Conservation (phyloP, 2,329 filamentous ascomycete species). For the Coniochaeta prunicola region DNA sequence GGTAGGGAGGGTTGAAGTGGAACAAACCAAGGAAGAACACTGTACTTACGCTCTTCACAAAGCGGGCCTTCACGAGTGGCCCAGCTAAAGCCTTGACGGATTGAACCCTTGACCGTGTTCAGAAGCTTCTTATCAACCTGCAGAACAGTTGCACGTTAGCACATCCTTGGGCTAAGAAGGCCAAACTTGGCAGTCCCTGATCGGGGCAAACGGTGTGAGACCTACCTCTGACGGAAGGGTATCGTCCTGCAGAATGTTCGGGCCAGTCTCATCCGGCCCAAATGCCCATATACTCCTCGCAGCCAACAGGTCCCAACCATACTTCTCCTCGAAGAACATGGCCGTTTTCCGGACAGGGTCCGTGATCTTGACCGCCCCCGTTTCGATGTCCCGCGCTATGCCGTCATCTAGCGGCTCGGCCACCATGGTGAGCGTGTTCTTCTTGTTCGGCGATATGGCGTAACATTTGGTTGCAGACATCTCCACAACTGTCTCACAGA, state of each 20-base stretch:
- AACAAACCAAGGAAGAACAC: not conserved
- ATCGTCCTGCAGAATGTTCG: slow-evolving; percentile 95
- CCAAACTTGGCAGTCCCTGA: slow-evolving; percentile 4
- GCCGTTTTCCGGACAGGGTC: slow-evolving; percentile 90
- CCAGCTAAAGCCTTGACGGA: slow-evolving; percentile 96
- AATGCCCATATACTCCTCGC: slow-evolving; percentile 98
- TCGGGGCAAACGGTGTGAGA: slow-evolving; percentile 10
- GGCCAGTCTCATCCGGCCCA: slow-evolving; percentile 87
- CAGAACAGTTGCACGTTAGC: slow-evolving; percentile 9
- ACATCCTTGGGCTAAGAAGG: slow-evolving; percentile 4
- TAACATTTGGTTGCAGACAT: slow-evolving; percentile 98
- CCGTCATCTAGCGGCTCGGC: slow-evolving; percentile 93
- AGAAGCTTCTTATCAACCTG: slow-evolving; percentile 88
- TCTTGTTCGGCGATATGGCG: slow-evolving; percentile 96
- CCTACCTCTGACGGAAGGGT: slow-evolving; percentile 79
- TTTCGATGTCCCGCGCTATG: slow-evolving; percentile 91
- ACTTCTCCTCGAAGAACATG: slow-evolving; percentile 94
- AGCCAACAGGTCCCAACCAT: slow-evolving; percentile 93
- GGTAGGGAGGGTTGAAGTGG: not conserved
- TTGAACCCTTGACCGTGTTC: slow-evolving; percentile 79
- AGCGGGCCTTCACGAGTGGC: slow-evolving; percentile 90
- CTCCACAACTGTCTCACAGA: slow-evolving; percentile 96
- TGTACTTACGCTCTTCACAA: slow-evolving; percentile 82
- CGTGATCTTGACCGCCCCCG: slow-evolving; percentile 80
- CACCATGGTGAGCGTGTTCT: slow-evolving; percentile 98